Base-by-base conservation (phyloP, 345 rosid species). In the Lagerstroemia speciosa region DNA sequence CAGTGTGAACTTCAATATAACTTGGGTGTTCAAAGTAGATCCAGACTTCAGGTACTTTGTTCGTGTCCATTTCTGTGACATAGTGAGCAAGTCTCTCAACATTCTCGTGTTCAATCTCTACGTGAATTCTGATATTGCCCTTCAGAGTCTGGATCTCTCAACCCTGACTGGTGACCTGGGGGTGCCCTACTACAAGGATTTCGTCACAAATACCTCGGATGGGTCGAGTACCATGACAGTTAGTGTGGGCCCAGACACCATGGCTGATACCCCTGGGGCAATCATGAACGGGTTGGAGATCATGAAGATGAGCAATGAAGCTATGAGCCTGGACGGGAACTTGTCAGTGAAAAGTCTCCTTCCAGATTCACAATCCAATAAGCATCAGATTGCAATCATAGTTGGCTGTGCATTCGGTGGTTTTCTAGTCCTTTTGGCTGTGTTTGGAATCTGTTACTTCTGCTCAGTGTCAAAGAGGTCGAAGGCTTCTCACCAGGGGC, bases 271-370 rank as follows among this genome's bases (percentile, higher is more conserved):
- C 45, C 68, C 84, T 1, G 85, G 89, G 41, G 97, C 91, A 3
- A 87, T 91, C 14, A 58, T 95, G 85, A 94, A 87, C 50, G 99
- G 97, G 10, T 68, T 95, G 86, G 99, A 95, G 88, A 80, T 95
- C 71, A 71, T 95, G 78, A 95, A 87, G 83, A 78, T 95, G 40
- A 90, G 92, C 83, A 95, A 90, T 58, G 83, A 78, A 50, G 96
- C 82, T 71, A 75, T 80, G 70, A 91, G 97, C 82, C 75, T 95
- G 67, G 82, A 84, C 45, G 98, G 99, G 64, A 55, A 78, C 69
- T 78, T 85, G 64, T 79, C 92, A 3, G 91, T 90, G 41, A 75
- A 72, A 77, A 77, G 67, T 74, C 81, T 92, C 43, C 66, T 88
- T 62, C 98, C 92, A 0, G 76, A 78, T 58, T 81, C 83, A 36